These are phyloP conservation scores for Podila horticola DNA, from an alignment of 192 early-diverging fungal genomes.

Conservation along the genomic window DNA sequence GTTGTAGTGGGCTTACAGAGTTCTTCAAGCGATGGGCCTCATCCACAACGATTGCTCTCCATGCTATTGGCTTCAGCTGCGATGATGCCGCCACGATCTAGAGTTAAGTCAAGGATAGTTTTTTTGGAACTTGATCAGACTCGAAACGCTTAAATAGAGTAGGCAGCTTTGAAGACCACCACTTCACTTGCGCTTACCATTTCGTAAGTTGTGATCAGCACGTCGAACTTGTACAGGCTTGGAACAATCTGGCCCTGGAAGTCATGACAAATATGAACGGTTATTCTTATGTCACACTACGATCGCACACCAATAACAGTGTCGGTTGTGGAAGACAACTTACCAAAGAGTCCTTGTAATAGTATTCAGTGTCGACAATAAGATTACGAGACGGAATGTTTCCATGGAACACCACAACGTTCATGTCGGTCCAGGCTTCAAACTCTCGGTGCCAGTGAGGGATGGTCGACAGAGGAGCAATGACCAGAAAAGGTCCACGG, in stretches of 20 bases:
- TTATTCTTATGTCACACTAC: too few species aligned
- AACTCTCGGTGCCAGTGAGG: slow-evolving; percentile 70
- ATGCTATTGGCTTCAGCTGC: slow-evolving; percentile 74
- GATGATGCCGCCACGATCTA: slow-evolving; percentile 66
- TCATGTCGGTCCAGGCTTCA: slow-evolving; percentile 50
- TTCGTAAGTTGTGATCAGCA: slow-evolving; percentile 66
- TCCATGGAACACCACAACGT: slow-evolving; percentile 66
- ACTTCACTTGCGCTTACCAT: slow-evolving; percentile 30
- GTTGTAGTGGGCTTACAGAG: slow-evolving; percentile 50
- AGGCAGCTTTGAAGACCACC: too few species aligned
- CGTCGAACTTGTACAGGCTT: slow-evolving; percentile 67
- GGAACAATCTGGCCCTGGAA: slow-evolving; percentile 58
- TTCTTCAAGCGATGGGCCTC: slow-evolving; percentile 92
- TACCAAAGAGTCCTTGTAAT: slow-evolving; percentile 49
- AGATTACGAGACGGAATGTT: slow-evolving; percentile 72
- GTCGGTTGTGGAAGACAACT: slow-evolving; percentile 18
- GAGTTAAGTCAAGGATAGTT: neutral
- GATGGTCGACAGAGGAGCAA: slow-evolving; percentile 61
- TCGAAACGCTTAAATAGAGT: too few species aligned
- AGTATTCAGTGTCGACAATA: slow-evolving; percentile 84
- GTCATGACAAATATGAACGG: slow-evolving; percentile 19
- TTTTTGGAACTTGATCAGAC: too few species aligned
- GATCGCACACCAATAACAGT: slow-evolving; percentile 26
- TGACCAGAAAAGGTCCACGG: slow-evolving; percentile 78
- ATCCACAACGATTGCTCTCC: slow-evolving; percentile 81